Evolutionary conservation across 257 asterid genomes (phyloP).

Genomic region (Solanum ossicruentum): DNA sequence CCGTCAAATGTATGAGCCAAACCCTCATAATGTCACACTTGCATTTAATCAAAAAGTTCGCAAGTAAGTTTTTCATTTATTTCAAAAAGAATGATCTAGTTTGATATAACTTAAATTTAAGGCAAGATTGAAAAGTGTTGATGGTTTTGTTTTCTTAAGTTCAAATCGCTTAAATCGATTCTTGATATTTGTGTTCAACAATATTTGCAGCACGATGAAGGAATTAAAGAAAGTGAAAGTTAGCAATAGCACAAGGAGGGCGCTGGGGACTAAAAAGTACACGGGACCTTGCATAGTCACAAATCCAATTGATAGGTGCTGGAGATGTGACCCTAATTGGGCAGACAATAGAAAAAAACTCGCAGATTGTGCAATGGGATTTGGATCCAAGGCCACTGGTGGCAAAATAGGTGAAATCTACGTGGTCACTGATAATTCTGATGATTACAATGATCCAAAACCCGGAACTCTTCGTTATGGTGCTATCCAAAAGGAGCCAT

Average conservation of each 20-base stretch:
- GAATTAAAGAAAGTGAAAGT: background rate
- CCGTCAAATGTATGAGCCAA: constrained; percentile 20
- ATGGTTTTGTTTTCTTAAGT: too few species aligned
- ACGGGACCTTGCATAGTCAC: constrained; percentile 37
- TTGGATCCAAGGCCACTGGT: constrained; percentile 47
- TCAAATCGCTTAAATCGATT: too few species aligned
- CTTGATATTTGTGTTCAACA: too few species aligned
- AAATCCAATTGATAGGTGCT: constrained; percentile 59
- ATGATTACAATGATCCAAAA: constrained; percentile 35
- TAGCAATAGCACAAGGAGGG: constrained; percentile 31
- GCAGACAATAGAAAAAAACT: constrained; percentile 34
- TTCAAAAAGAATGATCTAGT: too few species aligned
- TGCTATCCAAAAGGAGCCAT: constrained; percentile 42
- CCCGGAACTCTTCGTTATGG: constrained; percentile 63
- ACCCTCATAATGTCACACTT: constrained; percentile 25
- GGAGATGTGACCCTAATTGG: constrained; percentile 58
- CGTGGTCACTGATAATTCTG: constrained; percentile 37
- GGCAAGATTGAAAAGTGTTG: too few species aligned
- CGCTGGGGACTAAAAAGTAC: constrained; percentile 6
- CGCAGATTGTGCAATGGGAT: constrained; percentile 52
- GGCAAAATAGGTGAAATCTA: constrained; percentile 41
- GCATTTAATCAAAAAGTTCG: constrained; percentile 19
- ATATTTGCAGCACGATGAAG: constrained; percentile 4
- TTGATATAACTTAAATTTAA: too few species aligned
- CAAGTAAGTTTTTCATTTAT: background rate